A percentile compares a stretch with the other conserved stretches of the same genome.
Conservation (phyloP, 129 eudicot genomes). For the Smallanthus sonchifolius region DNA sequence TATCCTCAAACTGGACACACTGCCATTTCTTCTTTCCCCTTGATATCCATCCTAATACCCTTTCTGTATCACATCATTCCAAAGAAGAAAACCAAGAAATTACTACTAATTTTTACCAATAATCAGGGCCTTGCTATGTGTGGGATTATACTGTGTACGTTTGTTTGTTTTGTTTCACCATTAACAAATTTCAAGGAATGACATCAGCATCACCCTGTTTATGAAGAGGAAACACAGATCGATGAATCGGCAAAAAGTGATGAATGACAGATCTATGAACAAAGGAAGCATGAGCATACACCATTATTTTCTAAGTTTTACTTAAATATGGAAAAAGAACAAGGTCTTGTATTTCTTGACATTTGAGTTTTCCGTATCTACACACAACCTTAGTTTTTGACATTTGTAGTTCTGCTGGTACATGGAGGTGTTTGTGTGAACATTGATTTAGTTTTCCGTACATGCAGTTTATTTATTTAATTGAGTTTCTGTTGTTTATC, state of each 20-base stretch:
- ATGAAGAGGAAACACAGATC: not conserved
- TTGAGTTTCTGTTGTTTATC: not conserved
- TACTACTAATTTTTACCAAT: too few species aligned
- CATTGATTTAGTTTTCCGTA: not conserved
- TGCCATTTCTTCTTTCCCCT: too few species aligned
- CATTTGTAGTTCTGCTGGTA: constrained; percentile 2
- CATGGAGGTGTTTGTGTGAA: not conserved
- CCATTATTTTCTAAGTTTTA: not conserved
- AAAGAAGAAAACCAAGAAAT: too few species aligned
- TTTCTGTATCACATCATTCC: too few species aligned
- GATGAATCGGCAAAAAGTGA: not conserved
- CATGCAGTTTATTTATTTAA: not conserved
- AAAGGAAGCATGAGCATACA: not conserved
- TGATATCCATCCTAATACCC: too few species aligned
- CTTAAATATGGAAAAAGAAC: not conserved
- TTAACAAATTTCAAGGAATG: not conserved
- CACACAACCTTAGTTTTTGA: not conserved
- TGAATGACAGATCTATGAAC: not conserved
- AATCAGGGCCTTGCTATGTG: too few species aligned
- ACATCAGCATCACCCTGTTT: not conserved
- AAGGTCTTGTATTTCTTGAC: not conserved
- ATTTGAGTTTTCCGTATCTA: not conserved
- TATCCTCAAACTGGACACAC: too few species aligned
- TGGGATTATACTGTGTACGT: too few species aligned
- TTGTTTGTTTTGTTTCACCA: too few species aligned